Evolutionary conservation across 805 yeast genomes (phyloP), one percentile per base, ranked within the genome.

Genomic region (Hermanozyma aechmeae): DNA sequence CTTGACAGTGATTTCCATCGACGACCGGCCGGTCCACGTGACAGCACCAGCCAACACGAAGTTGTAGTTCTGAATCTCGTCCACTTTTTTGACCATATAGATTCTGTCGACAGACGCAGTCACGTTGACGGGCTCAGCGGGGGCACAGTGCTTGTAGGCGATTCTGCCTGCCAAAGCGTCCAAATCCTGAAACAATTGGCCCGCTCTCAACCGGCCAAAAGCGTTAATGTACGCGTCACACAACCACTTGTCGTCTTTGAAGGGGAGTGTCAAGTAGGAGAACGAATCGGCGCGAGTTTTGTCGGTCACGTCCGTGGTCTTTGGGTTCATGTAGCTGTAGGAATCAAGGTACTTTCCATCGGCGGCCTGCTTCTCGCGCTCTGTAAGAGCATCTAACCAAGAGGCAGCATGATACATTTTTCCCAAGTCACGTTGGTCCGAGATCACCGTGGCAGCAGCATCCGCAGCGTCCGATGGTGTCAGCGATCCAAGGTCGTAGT

Each of bases 71-170:
- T 68, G 64, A 37, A 86, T 73, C 44, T 79, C 84, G 45, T 85
- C 95, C 23, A 86, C 72, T 42, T 85, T 77, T 53, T 80, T 81
- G 34, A 85, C 73, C 74, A 87, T 76, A 50, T 82, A 81, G 40
- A 87, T 84, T 39, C 96, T 65, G 57, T 89, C 96, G 16, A 87
- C 96, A 16, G 92, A 77, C 1, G 96, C 96, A 7, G 97, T 87
- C 24, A 87, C 97, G 50, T 87, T 81, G 54, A 86, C 85, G 8
- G 97, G 96, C 50, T 82, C 86, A 0, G 95, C 93, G 0, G 97
- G 97, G n/a, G 80, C 68, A 56, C 94, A 83, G 52, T 87, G 96
- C 47, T 82, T 71, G 53, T 86, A 82, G 14, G 95, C 95, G 45
- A 87, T 86, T 48, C 89, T 76, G 20, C 96, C 97, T 2, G 96